Evolutionary conservation across 2,329 filamentous ascomycete species (phyloP), one percentile per base, ranked within the genome.

Genomic region (Bimuria novae-zelandiae): DNA sequence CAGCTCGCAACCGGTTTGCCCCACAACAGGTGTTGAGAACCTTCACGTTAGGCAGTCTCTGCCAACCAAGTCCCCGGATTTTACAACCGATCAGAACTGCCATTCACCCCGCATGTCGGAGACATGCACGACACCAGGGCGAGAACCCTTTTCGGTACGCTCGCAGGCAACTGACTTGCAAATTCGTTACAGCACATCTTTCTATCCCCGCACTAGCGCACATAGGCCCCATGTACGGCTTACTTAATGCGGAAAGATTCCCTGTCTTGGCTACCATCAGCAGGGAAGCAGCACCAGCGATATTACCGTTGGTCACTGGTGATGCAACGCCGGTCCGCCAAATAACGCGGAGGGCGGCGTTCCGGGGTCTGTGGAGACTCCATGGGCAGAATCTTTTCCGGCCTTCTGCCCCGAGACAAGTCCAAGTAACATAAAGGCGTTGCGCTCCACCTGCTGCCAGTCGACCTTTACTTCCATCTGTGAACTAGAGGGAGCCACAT

Each of bases 151-250:
- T 22, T 32, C 43, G 43, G 16, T 22, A n/a, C 16, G 6, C 23
- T 2, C 17, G 3, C 30, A 3, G 30, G 11, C 5, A 5, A 4
- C 30, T 33, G 30, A 33, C 12, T 46, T 46, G 43, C 30, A 46
- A 27, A 35, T 11, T n/a, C 17, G 30, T 46, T 33, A 30, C 30
- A 46, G 17, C 30, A 46, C 11, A 22, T 2, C 22, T 19, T 33
- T 39, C 36, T 32, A 41, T 45, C 41, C 49, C 49, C 42, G 49
- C 49, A 52, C 17, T 52, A 52, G 50, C 43, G 42, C 37, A 11
- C 16, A n/a, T n/a, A n/a, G 23, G 21, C 21, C n/a, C 30, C n/a
- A 16, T 17, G 33, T 17, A 7, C 42, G 35, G 42, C 14, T 52
- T 46, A 29, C 43, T 40, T 10, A 14, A 45, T 39, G 41, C 35